Percentiles rank a stretch among this genome's conserved stretches.
Conservation (phyloP, 306 rosid species). For the Abrus precatorius region DNA sequence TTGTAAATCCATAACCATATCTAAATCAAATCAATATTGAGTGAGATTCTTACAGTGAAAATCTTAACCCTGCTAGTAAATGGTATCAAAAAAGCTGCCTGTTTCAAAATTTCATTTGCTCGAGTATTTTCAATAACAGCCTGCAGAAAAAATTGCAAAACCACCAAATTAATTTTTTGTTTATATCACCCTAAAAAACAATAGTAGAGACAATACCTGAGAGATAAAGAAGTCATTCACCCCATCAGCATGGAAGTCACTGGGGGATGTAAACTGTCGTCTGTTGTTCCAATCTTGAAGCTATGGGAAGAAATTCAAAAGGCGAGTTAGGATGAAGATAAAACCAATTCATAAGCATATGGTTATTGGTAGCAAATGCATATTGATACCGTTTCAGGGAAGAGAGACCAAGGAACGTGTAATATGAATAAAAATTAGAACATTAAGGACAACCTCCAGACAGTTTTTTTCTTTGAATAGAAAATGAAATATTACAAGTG, state of each 20-base stretch:
- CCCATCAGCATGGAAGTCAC: conserved; percentile 95
- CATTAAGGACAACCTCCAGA: conserved; percentile 34
- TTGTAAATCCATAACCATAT: conserved; percentile 33
- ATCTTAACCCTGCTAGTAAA: conserved; percentile 99
- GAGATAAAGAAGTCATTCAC: conserved; percentile 96
- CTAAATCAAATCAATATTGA: conserved; percentile 33
- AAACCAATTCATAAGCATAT: conserved; percentile 14
- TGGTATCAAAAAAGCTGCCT: conserved; percentile 93
- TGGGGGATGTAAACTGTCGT: conserved; percentile 83
- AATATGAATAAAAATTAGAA: conserved; percentile 20
- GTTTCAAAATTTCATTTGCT: conserved; percentile 93
- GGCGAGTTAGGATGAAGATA: conserved; percentile 41
- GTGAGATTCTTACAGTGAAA: conserved; percentile 72
- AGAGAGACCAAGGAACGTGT: conserved; percentile 38
- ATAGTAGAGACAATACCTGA: conserved; percentile 70
- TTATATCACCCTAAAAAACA: conserved; percentile 25
- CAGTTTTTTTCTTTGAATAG: neutral
- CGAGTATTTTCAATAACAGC: conserved; percentile 82
- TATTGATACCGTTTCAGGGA: neutral
- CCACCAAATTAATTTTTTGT: conserved; percentile 30
- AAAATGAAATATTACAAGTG: neutral
- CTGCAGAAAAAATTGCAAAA: conserved; percentile 53
- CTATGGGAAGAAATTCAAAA: conserved; percentile 55
- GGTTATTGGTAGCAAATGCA: conserved; percentile 26
- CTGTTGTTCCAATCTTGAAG: conserved; percentile 99